Percentiles rank a stretch among this genome's conserved stretches.
Conservation (phyloP, 495 filamentous ascomycete species). For the Neurospora pannonica region DNA sequence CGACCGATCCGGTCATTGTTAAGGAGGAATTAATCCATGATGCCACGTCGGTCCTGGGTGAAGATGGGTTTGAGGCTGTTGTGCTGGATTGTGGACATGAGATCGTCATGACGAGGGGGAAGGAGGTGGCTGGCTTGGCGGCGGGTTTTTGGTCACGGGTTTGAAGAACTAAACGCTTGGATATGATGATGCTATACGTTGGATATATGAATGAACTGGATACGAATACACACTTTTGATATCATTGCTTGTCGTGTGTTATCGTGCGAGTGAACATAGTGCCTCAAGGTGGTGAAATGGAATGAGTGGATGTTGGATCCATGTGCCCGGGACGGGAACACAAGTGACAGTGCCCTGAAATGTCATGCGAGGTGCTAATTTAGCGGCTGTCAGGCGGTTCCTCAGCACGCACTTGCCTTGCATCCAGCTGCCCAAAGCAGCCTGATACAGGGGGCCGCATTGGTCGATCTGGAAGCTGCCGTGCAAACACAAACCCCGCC, state of each 20-base stretch:
- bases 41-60: conserved; percentile 30
- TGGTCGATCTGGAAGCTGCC: not conserved
- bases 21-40: conserved; percentile 45
- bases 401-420: not conserved
- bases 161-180: not conserved
- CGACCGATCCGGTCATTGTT: conserved; percentile 44
- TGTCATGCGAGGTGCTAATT: not conserved
- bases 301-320: not conserved
- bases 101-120: conserved; percentile 34
- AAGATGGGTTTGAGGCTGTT: conserved; percentile 35
- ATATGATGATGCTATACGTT: not conserved
- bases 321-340: not conserved
- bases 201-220: not conserved
- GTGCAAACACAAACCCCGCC: conserved; percentile 4
- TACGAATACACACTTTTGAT: not conserved
- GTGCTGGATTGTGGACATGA: conserved; percentile 42
- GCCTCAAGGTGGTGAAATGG: not conserved
- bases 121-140: conserved; percentile 31
- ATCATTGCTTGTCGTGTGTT: not conserved
- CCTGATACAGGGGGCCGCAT: not conserved
- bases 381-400: not conserved
- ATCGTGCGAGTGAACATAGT: not conserved
- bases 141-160: conserved; percentile 26
- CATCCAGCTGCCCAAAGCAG: conserved; percentile 1
- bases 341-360: not conserved